Evolutionary conservation across 352 stramenopile species (phyloP).

Genomic region (Lagenidium sp.): DNA sequence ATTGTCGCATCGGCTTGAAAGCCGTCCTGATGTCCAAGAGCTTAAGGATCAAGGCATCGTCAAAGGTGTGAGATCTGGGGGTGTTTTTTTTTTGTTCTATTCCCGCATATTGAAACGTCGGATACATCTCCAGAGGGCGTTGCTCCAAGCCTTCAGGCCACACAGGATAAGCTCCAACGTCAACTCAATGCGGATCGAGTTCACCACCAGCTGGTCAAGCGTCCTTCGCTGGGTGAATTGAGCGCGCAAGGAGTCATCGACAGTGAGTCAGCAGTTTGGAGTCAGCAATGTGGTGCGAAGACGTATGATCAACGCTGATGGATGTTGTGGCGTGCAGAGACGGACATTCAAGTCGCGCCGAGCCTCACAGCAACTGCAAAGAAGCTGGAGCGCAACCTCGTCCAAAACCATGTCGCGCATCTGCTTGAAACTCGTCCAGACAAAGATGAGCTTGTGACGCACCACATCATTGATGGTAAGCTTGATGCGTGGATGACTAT

Average conservation of each 20-base stretch:
- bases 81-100: no score
- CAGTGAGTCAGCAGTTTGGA: slow-evolving; percentile 23
- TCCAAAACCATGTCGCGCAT: slow-evolving; percentile 77
- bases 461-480: slow-evolving; percentile 62
- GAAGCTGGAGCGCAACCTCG: slow-evolving; percentile 66
- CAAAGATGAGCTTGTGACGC: slow-evolving; percentile 67
- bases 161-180: slow-evolving; percentile 65
- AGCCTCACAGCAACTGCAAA: slow-evolving; percentile 65
- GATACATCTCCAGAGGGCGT: slow-evolving; percentile 48
- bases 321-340: slow-evolving; percentile 21
- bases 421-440: slow-evolving; percentile 69
- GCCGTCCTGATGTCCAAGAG: slow-evolving; percentile 62
- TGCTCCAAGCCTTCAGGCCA: slow-evolving; percentile 69
- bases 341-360: slow-evolving; percentile 42
- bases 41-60: slow-evolving; percentile 67
- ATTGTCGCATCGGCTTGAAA: slow-evolving; percentile 53
- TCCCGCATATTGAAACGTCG: no score
- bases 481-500: no score
- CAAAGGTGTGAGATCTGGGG: slow-evolving; percentile 22
- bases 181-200: slow-evolving; percentile 73
- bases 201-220: slow-evolving; percentile 58
- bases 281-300: no score
- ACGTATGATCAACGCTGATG: no score
- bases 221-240: slow-evolving; percentile 51
- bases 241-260: slow-evolving; percentile 50